phyloP scores from a whole-genome alignment of 1,284 basidiomycete genomes.

The Irpex sp. region DNA sequence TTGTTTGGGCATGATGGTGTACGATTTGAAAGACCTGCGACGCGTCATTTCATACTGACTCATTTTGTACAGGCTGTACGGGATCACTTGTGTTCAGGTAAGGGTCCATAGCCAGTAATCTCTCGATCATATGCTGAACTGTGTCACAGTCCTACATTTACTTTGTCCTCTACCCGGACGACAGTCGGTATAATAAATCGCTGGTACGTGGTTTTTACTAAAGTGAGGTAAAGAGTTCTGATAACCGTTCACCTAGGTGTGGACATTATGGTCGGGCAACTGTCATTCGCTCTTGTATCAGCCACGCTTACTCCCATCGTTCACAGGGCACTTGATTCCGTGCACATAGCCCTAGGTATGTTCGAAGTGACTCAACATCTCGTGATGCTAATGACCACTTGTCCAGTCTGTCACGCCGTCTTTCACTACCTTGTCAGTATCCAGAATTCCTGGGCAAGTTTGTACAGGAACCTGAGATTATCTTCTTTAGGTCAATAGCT shows the following conservation, averaged over 20 bases:
- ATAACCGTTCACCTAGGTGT: conserved; percentile 1
- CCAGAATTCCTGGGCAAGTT: neutral
- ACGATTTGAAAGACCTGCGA: neutral
- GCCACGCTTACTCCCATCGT: neutral
- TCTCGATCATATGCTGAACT: neutral
- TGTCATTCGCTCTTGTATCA: neutral
- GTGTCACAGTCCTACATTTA: conserved; percentile 8
- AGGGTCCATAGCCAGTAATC: neutral
- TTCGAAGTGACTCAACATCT: neutral
- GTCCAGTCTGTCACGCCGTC: conserved; percentile 9
- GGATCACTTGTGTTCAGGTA: conserved; percentile 9
- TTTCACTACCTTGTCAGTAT: conserved; percentile 10
- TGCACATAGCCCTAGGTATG: conserved; percentile 9
- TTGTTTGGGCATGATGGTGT: conserved; percentile 12
- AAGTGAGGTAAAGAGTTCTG: neutral
- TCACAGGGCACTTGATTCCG: conserved; percentile 8
- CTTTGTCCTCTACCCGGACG: conserved; percentile 9
- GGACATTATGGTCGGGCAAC: conserved; percentile 5
- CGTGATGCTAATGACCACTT: neutral
- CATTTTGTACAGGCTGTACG: conserved; percentile 6
- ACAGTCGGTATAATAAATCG: conserved; percentile 1
- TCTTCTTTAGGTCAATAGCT: conserved; percentile 4
- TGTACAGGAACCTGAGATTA: neutral
- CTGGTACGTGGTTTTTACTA: conserved; percentile 2
- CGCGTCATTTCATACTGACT: neutral